Evolutionary conservation across 75 land plant species (phyloP).

Genomic region (Cunninghamia lanceolata): DNA sequence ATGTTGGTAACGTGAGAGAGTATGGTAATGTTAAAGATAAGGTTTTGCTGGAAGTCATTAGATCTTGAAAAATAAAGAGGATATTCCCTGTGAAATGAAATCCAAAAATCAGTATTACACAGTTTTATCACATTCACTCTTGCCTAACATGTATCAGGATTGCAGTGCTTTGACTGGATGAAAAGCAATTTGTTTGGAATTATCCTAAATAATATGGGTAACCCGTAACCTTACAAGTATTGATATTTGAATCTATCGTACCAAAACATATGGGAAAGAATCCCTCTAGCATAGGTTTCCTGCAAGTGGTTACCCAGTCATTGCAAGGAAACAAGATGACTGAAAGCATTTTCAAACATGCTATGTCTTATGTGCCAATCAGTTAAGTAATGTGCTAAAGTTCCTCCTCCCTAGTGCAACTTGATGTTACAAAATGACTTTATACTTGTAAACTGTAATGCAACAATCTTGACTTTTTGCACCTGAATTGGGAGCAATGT

Average conservation of each 20-base stretch:
- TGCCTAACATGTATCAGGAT: background rate
- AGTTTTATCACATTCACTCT: background rate
- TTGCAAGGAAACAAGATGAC: background rate
- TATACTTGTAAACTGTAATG: too few species aligned
- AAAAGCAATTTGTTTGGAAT: background rate
- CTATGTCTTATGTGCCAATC: background rate
- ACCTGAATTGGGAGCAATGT: background rate
- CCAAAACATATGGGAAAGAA: background rate
- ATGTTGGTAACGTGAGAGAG: background rate
- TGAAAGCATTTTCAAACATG: background rate
- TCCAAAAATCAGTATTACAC: background rate
- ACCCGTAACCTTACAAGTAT: background rate
- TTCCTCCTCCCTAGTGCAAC: background rate
- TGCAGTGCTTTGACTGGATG: background rate
- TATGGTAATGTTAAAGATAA: background rate
- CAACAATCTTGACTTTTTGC: too few species aligned
- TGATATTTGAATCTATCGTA: background rate
- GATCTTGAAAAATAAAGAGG: background rate
- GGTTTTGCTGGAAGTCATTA: background rate
- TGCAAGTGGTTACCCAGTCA: background rate
- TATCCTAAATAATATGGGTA: background rate
- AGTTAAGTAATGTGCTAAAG: background rate
- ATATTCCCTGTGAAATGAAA: background rate
- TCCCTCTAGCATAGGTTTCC: background rate
- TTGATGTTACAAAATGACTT: too few species aligned